phyloP scores from a whole-genome alignment of 495 filamentous ascomycete species.

The Pseudotulostoma volvatum region DNA sequence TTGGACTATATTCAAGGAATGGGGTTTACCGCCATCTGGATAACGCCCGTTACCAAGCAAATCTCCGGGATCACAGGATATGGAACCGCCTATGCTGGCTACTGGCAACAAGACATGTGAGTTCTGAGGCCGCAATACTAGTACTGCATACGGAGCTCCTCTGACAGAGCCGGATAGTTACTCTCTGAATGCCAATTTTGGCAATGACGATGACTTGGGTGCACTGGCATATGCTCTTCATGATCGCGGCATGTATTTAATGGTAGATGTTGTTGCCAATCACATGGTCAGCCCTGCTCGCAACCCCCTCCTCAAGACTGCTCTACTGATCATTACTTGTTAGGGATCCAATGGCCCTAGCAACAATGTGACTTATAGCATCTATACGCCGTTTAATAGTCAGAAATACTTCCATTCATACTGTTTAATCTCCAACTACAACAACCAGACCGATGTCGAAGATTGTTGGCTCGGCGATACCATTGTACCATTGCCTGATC shows the following conservation, averaged over 20 bases:
- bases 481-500: slow-evolving; percentile 46
- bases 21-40: slow-evolving; percentile 76
- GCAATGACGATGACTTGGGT: slow-evolving; percentile 46
- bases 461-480: slow-evolving; percentile 51
- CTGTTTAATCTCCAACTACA: slow-evolving; percentile 50
- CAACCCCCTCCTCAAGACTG: too few relatives aligned
- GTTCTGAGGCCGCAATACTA: slow-evolving; percentile 3
- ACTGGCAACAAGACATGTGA: slow-evolving; percentile 54
- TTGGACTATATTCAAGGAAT: slow-evolving; percentile 47
- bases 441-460: slow-evolving; percentile 30
- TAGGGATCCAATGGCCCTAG: slow-evolving; percentile 41
- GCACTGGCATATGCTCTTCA: slow-evolving; percentile 43
- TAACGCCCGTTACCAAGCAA: slow-evolving; percentile 55
- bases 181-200: slow-evolving; percentile 46
- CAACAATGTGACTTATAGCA: slow-evolving; percentile 39
- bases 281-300: slow-evolving; percentile 55
- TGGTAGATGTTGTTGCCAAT: slow-evolving; percentile 70
- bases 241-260: slow-evolving; percentile 49
- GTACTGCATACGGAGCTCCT: background rate
- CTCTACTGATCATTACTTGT: too few relatives aligned
- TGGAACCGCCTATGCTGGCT: slow-evolving; percentile 53
- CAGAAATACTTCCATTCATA: slow-evolving; percentile 46
- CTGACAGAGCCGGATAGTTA: slow-evolving; percentile 20
- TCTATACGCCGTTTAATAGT: slow-evolving; percentile 49
- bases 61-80: slow-evolving; percentile 33